Percentiles rank a stretch among this genome's conserved stretches.
These are phyloP conservation scores for Eucalyptus erythrocorys DNA, from an alignment of 345 rosid genomes.

Conservation along the genomic window DNA sequence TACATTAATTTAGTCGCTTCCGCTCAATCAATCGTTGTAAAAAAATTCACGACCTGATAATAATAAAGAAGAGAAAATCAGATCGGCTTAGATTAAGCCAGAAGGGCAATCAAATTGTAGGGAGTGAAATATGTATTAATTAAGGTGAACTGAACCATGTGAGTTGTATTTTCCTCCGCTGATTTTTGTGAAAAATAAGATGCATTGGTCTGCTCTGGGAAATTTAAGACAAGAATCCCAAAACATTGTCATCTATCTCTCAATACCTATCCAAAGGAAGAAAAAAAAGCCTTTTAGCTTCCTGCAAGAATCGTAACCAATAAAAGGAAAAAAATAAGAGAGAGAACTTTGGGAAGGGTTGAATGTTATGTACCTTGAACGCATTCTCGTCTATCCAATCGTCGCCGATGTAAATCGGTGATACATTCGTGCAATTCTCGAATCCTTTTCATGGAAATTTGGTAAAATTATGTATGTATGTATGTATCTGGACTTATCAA, in stretches of 20 bases:
- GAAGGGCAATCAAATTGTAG: background rate
- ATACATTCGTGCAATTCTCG: conserved; percentile 49
- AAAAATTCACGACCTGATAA: conserved; percentile 45
- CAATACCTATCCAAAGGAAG: conserved; percentile 30
- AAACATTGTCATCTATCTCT: conserved; percentile 64
- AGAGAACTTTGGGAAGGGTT: background rate
- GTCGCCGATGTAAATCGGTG: conserved; percentile 76
- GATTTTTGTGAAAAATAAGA: conserved; percentile 74
- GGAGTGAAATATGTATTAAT: background rate
- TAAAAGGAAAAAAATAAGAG: background rate
- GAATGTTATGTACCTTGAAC: conserved; percentile 44
- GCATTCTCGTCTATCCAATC: conserved; percentile 84
- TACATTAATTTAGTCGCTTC: conserved; percentile 10
- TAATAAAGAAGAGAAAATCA: background rate
- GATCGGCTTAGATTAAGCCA: background rate
- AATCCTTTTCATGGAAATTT: conserved; percentile 30
- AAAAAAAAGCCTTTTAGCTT: background rate
- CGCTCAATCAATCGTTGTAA: conserved; percentile 48
- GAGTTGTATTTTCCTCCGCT: conserved; percentile 18
- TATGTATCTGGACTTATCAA: conserved; percentile 29
- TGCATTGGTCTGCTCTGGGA: conserved; percentile 72
- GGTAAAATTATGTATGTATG: background rate
- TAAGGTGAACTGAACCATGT: background rate
- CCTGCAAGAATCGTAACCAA: background rate
- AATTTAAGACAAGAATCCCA: conserved; percentile 83